Conservation (phyloP, 192 early-diverging fungal genomes). For the Backusella morwellensis region DNA sequence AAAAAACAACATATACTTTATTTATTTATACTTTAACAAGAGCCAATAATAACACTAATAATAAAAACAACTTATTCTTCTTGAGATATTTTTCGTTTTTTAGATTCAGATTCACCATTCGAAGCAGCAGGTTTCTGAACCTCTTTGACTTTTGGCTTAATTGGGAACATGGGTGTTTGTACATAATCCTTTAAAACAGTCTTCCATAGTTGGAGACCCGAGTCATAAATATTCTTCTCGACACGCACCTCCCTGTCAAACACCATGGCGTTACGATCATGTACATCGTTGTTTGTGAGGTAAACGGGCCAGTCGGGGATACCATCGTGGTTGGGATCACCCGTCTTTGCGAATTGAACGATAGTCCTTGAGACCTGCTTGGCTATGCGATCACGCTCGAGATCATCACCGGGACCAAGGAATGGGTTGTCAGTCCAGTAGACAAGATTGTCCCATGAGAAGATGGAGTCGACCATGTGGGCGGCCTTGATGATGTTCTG, state of each 20-base stretch:
- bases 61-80: background rate
- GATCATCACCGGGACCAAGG: slow-evolving; percentile 20
- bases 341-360: slow-evolving; percentile 38
- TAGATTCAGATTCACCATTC: background rate
- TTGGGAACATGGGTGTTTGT: slow-evolving; percentile 13
- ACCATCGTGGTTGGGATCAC: slow-evolving; percentile 38
- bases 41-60: too few relatives aligned
- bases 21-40: too few relatives aligned
- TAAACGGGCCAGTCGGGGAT: slow-evolving; percentile 30
- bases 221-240: slow-evolving; percentile 16
- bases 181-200: slow-evolving; percentile 18
- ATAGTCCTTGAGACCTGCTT: slow-evolving; percentile 34
- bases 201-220: slow-evolving; percentile 16
- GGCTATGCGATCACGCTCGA: slow-evolving; percentile 38
- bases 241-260: slow-evolving; percentile 23
- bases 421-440: slow-evolving; percentile 27
- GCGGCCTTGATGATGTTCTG: slow-evolving; percentile 28
- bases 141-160: background rate
- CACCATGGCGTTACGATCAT: slow-evolving; percentile 10
- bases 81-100: background rate
- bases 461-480: slow-evolving; percentile 26
- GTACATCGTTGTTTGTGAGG: background rate
- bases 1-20: too few relatives aligned
- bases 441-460: slow-evolving; percentile 24
- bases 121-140: background rate